These are phyloP conservation scores for Boletellus sp. DNA, from an alignment of 768 basidiomycete genomes.

Conservation along the genomic window DNA sequence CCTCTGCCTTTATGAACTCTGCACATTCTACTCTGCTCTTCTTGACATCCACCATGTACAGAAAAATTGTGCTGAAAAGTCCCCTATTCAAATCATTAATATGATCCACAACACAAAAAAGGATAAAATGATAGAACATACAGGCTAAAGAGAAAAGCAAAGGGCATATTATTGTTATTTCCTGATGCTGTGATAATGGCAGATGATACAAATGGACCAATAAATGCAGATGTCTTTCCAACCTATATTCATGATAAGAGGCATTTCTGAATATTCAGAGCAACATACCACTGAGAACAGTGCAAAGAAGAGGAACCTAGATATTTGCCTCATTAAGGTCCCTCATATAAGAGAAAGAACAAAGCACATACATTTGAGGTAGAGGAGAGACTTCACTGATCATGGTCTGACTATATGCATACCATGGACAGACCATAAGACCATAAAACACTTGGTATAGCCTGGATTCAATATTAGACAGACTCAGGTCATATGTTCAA, in stretches of 20 bases:
- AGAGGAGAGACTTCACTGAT: slow-evolving; percentile 74
- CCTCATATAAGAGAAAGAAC: not conserved
- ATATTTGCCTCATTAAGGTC: not conserved
- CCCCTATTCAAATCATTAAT: slow-evolving; percentile 9
- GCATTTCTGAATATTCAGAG: not conserved
- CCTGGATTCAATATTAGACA: slow-evolving; percentile 35
- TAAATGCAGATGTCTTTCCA: slow-evolving; percentile 74
- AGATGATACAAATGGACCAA: slow-evolving; percentile 70
- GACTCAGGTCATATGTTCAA: not conserved
- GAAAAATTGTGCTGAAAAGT: slow-evolving; percentile 42
- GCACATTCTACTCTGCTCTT: slow-evolving; percentile 64
- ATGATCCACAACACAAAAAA: not conserved
- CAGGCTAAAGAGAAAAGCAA: slow-evolving; percentile 69
- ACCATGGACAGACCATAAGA: slow-evolving; percentile 75
- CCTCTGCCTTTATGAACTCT: slow-evolving; percentile 57
- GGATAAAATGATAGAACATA: slow-evolving; percentile 34
- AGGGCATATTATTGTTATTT: slow-evolving; percentile 73
- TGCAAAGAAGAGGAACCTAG: slow-evolving; percentile 71
- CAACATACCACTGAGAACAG: slow-evolving; percentile 58
- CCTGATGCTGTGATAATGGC: slow-evolving; percentile 67
- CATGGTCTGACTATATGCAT: slow-evolving; percentile 80
- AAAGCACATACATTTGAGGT: slow-evolving; percentile 57
- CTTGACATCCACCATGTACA: slow-evolving; percentile 59
- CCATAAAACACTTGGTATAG: slow-evolving; percentile 68
- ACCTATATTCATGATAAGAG: slow-evolving; percentile 35